Evolutionary conservation across 257 asterid species (phyloP), one percentile per base, ranked within the genome.

Genomic region (Plantago ovata): DNA sequence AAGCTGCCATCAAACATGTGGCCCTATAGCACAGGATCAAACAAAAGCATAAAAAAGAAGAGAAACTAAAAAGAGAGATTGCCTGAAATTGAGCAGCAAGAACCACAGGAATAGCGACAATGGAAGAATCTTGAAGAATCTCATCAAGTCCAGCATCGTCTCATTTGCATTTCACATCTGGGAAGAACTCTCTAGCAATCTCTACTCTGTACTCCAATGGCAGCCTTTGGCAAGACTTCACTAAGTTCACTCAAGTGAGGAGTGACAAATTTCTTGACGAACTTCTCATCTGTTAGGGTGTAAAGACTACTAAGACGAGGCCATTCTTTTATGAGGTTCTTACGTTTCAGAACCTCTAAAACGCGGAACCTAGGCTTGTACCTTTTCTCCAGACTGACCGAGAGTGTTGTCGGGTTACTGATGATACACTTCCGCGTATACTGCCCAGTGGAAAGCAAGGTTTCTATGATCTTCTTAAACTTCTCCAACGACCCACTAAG

Each of bases 1-100:
- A 3, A 28, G n/a, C n/a, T n/a, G 7, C 36, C 4, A 28, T 28
- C 7, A 3, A 28, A 28, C 36, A 28, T 28, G 4, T 28, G 4
- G 7, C 36, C 36, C 36, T n/a, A n/a, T n/a, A 28, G 36, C n/a
- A n/a, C 9, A 32, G 21, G 19, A 20, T 12, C 20, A 2, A 16
- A 42, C 15, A 49, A 12, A 16, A 15, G 33, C 0, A 47, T 7
- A n/a, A n/a, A n/a, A 21, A 9, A 52, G 42, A 32, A 23, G 12
- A 46, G 58, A 53, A 13, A 68, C 19, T n/a, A n/a, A n/a, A 58
- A 19, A 56, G 50, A 72, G 19, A 23, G 61, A 51, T 33, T 75
- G 78, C 98, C 96, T 88, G 96, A 67, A 64, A 48, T 64, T 84
- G 98, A 5, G 94, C 98, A 38, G 98, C 94, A 64, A 92, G 94